A percentile compares a stretch with the other conserved stretches of the same genome.
Conservation (phyloP, 257 asterid species). For the Eucommia ulmoides region DNA sequence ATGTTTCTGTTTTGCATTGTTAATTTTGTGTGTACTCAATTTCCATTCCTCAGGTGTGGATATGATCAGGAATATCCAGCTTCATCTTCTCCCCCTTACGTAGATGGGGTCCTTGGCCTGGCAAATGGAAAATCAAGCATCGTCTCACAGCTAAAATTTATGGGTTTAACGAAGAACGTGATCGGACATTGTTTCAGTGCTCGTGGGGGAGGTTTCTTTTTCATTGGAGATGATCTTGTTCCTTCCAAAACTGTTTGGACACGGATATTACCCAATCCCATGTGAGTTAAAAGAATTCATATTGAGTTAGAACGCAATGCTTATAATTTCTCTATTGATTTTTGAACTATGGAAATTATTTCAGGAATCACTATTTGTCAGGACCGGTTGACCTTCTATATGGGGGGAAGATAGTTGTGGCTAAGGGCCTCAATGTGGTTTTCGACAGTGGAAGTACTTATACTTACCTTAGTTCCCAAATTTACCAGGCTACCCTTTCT, state of each 20-base stretch:
- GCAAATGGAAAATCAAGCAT: background rate
- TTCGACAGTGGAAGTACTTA: slow-evolving; percentile 1
- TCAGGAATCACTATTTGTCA: background rate
- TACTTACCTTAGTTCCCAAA: background rate
- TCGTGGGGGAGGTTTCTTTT: slow-evolving; percentile 1
- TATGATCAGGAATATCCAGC: background rate
- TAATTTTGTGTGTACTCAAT: too few species aligned
- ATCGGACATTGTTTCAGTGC: background rate
- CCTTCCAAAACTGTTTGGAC: background rate
- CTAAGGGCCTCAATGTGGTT: background rate
- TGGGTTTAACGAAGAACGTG: background rate
- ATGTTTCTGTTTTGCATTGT: too few species aligned
- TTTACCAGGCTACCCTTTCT: background rate
- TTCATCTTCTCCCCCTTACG: background rate
- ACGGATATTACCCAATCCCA: background rate
- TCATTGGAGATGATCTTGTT: background rate
- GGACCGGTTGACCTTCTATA: background rate
- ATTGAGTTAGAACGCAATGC: background rate
- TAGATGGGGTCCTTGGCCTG: slow-evolving; percentile 2
- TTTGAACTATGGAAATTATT: too few species aligned
- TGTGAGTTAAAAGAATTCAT: background rate
- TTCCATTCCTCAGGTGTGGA: background rate
- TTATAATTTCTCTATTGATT: background rate
- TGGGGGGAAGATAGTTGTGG: background rate
- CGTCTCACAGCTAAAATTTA: background rate